Percentiles rank a stretch among this genome's conserved stretches.
These are phyloP conservation scores for Didymella segeticola DNA, from an alignment of 2,329 filamentous ascomycete genomes.

Conservation along the genomic window DNA sequence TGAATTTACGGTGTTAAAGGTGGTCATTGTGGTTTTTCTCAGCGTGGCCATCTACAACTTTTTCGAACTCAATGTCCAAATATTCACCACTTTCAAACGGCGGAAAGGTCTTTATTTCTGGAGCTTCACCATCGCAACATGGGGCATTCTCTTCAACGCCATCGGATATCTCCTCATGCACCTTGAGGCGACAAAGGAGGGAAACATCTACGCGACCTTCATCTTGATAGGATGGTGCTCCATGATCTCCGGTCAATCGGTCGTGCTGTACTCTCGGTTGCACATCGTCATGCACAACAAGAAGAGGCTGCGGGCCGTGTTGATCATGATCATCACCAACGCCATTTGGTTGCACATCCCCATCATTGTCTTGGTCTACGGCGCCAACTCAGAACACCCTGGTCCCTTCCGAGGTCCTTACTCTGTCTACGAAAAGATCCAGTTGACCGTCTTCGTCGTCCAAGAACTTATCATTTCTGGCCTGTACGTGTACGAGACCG, in stretches of 20 bases:
- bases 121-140: slow-evolving; percentile 53
- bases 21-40: slow-evolving; percentile 28
- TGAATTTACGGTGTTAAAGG: slow-evolving; percentile 9
- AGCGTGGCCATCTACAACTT: slow-evolving; percentile 45
- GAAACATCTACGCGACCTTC: slow-evolving; percentile 44
- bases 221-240: slow-evolving; percentile 63
- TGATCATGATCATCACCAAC: slow-evolving; percentile 64
- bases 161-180: slow-evolving; percentile 54
- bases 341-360: slow-evolving; percentile 61
- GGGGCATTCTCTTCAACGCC: slow-evolving; percentile 54
- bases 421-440: slow-evolving; percentile 51
- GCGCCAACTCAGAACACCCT: slow-evolving; percentile 50
- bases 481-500: slow-evolving; percentile 60
- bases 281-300: slow-evolving; percentile 63
- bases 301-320: slow-evolving; percentile 54
- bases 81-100: slow-evolving; percentile 54
- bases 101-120: slow-evolving; percentile 57
- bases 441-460: slow-evolving; percentile 48
- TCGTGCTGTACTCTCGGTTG: slow-evolving; percentile 67
- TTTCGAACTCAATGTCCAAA: slow-evolving; percentile 53
- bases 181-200: slow-evolving; percentile 40
- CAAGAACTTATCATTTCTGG: slow-evolving; percentile 49
- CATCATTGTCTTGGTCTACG: slow-evolving; percentile 61
- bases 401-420: slow-evolving; percentile 38
- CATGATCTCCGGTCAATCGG: slow-evolving; percentile 66